Base-by-base conservation (phyloP, 495 filamentous ascomycete species). In the Cladorrhinum samala region DNA sequence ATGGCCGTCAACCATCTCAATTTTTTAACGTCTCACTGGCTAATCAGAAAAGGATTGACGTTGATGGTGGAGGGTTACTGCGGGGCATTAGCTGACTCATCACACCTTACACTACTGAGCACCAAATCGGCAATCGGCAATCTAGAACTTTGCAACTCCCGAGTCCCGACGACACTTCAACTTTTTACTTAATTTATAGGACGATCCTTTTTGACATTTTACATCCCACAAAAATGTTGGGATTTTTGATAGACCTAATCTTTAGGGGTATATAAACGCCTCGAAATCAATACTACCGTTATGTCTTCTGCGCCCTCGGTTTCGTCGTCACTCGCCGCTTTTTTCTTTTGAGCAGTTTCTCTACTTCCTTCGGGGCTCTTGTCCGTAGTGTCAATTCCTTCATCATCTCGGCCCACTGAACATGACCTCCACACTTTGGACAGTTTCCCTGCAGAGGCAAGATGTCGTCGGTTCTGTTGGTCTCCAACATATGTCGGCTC, bases 371-470 rank as follows among this genome's bases (percentile, higher is more conserved):
- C 55, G 74, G 63, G 13, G 84, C 89, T 42, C 89, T 77, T 21
- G 74, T 70, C 49, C 91, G 76, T 24, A 95, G 66, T 45, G 76
- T 92, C 53, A 91, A 67, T 63, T 95, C 91, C 61, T 83, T 90
- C 66, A 91, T 86, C 58, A 96, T 77, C 43, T 86, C 75, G 0
- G 80, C 72, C 93, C 93, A 98, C 43, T 74, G 60, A 7, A 88
- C 71, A 17, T 75, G 66, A 0, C 71, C 68, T 1, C 76, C 67
- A 64, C 93, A 98, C 38, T 65, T 67, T 1, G 89, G 90, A 70
- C 93, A 98, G 2, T 58, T 67, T 1, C 92, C 92, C 8, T 74
- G 59, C 3, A 77, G 77, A 0, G 93, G 92, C 3, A 96, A 56
- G 2, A 95, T 64, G 0, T 61, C 65, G 13, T 75, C 72, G 0